Evolutionary conservation across 2,329 filamentous ascomycete genomes (phyloP), one percentile per base, ranked within the genome.

Genomic region (Exophiala phaeomuriformis): DNA sequence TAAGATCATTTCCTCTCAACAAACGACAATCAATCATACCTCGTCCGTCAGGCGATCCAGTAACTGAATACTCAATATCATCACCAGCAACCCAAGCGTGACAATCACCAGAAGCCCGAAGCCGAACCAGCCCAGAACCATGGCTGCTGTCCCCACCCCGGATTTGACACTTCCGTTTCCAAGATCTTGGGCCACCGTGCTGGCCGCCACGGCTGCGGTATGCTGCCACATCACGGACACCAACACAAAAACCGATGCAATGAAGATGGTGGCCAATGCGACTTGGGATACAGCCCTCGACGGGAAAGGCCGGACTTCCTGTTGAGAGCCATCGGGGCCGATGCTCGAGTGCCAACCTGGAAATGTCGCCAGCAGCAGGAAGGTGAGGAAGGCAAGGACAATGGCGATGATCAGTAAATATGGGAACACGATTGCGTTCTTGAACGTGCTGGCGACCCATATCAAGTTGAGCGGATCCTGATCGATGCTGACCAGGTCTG

Each of bases 391-490:
- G 63, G 93, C 90, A 66, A 98, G 90, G 69, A 98, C 88, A 67
- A 97, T 90, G 67, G 93, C 93, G 66, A 98, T 90, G 75, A 98
- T 98, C 60, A 98, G 85, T 19, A 98, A 75, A 67, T 97, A 98
- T 6, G 93, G 93, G 69, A 98, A 98, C 42, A 98, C 91, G 68
- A 98, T 93, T 73, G 90, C 91, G 71, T 97, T 90, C 72, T 97
- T 97, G 75, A 98, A 98, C 62, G 95, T 95, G 64, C 86, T 85
- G 28, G 93, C 91, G 51, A 98, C 82, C 93, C 91, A 98, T 65
- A 98, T 90, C 65, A 98, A 75, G 71, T 98, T 98, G 66, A 98
- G 77, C 37, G 93, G 93, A 73, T 98, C 93, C 71, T 96, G 88
- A 66, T 96, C 90, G 40, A 95, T 82, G 19, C 81, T 85, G 41